phyloP scores from a whole-genome alignment of 1,284 basidiomycete species.

The Sphaerobolus stellatus region DNA sequence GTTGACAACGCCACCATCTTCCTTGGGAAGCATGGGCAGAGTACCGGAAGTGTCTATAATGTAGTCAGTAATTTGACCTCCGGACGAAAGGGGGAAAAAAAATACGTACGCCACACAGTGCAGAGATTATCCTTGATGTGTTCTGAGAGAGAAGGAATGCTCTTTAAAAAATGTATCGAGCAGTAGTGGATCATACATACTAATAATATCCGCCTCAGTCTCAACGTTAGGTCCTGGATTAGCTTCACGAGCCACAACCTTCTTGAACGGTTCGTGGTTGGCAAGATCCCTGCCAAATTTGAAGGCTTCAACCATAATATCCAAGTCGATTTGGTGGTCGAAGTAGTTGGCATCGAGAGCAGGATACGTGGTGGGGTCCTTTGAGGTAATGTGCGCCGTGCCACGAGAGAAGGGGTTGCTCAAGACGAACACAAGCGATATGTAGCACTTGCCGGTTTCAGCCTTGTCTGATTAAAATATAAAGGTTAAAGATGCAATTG shows the following conservation, averaged over 20 bases:
- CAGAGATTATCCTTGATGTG: slow-evolving; percentile 27
- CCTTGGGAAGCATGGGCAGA: slow-evolving; percentile 60
- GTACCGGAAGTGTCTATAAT: slow-evolving; percentile 38
- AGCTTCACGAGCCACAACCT: slow-evolving; percentile 34
- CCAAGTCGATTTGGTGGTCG: slow-evolving; percentile 45
- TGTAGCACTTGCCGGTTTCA: not conserved
- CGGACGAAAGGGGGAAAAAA: not conserved
- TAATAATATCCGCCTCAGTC: slow-evolving; percentile 28
- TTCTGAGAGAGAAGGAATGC: slow-evolving; percentile 18
- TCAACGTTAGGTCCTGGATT: slow-evolving; percentile 37
- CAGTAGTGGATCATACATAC: slow-evolving; percentile 7
- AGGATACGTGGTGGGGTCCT: slow-evolving; percentile 41
- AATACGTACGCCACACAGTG: slow-evolving; percentile 32
- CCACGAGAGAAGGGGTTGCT: not conserved
- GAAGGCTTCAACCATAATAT: slow-evolving; percentile 47
- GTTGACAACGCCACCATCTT: slow-evolving; percentile 60
- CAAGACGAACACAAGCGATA: not conserved
- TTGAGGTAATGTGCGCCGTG: slow-evolving; percentile 36
- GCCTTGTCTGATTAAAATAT: not conserved
- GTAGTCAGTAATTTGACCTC: not conserved
- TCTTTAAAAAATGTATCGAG: not conserved
- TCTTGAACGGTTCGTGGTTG: slow-evolving; percentile 43
- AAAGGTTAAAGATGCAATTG: not conserved
- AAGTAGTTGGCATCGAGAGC: slow-evolving; percentile 50
- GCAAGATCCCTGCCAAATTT: slow-evolving; percentile 48